Evolutionary conservation across 129 eudicot species (phyloP).

Genomic region (Flaveria robusta): DNA sequence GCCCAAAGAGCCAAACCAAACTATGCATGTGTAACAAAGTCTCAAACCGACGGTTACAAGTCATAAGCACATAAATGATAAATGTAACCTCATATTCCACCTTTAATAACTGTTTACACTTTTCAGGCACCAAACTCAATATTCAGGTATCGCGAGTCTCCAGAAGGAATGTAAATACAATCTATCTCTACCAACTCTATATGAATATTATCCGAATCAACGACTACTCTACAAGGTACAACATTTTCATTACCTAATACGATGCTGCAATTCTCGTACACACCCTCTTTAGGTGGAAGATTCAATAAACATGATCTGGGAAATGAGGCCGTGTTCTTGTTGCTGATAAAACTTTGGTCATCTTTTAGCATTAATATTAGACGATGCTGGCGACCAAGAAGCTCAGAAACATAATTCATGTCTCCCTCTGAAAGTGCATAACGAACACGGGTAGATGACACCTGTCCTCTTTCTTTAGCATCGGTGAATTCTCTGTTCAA

Average conservation of each 20-base stretch:
- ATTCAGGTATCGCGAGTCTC: slow-evolving; percentile 51
- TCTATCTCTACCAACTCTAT: slow-evolving; percentile 57
- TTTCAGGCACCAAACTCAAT: slow-evolving; percentile 66
- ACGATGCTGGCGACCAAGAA: slow-evolving; percentile 92
- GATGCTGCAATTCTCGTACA: slow-evolving; percentile 60
- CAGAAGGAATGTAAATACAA: slow-evolving; percentile 34
- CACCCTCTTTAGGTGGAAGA: slow-evolving; percentile 92
- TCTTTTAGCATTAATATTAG: slow-evolving; percentile 47
- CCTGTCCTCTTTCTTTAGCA: slow-evolving; percentile 88
- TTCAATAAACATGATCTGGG: slow-evolving; percentile 70
- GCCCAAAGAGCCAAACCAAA: neutral
- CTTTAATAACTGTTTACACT: slow-evolving; percentile 11
- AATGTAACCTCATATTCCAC: slow-evolving; percentile 16
- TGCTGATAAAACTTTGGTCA: slow-evolving; percentile 31
- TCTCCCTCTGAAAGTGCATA: slow-evolving; percentile 84
- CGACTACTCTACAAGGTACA: slow-evolving; percentile 66
- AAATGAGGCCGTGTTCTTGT: slow-evolving; percentile 45
- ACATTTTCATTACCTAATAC: slow-evolving; percentile 39
- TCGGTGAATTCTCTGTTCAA: slow-evolving; percentile 29
- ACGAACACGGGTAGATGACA: slow-evolving; percentile 95
- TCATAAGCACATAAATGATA: neutral
- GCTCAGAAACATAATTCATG: slow-evolving; percentile 82
- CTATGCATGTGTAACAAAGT: neutral
- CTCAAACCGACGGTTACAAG: neutral
- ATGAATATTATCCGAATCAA: slow-evolving; percentile 61